phyloP scores from a whole-genome alignment of 2,329 filamentous ascomycete species.

The Diaporthe sp. region DNA sequence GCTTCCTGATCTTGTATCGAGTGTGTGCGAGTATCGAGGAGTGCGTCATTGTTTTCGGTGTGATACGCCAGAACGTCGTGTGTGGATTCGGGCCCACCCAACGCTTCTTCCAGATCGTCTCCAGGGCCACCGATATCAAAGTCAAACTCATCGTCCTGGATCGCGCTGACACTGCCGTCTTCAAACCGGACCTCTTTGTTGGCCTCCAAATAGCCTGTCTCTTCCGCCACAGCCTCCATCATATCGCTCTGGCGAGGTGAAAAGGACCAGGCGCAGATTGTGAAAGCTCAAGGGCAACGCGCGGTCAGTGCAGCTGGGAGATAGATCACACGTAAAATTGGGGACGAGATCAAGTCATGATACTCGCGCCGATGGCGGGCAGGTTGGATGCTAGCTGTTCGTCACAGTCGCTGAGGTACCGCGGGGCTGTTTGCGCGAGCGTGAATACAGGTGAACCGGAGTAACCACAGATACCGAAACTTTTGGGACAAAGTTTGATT shows the following conservation, averaged over 20 bases:
- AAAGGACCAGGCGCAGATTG: background rate
- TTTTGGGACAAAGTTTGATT: background rate
- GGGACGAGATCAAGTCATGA: background rate
- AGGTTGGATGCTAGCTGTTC: background rate
- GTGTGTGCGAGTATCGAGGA: background rate
- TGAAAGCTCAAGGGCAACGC: background rate
- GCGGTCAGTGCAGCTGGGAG: background rate
- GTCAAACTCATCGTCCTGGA: constrained; percentile 49
- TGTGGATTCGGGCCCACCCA: constrained; percentile 34
- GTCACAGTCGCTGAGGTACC: background rate
- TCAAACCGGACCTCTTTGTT: constrained; percentile 34
- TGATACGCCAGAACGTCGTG: background rate
- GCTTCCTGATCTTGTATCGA: constrained; percentile 5
- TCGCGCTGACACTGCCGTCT: constrained; percentile 39
- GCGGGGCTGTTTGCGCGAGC: background rate
- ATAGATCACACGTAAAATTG: background rate
- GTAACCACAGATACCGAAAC: background rate
- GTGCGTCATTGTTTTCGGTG: background rate
- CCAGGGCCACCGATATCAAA: constrained; percentile 48
- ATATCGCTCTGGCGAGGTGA: constrained; percentile 31
- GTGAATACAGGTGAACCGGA: background rate
- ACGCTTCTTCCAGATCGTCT: constrained; percentile 38
- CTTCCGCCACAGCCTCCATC: constrained; percentile 42
- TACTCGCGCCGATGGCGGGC: background rate
- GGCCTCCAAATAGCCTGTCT: constrained; percentile 23